Evolutionary conservation across 208 protist genomes (phyloP).

Genomic region (Trypanosoma rangeli): DNA sequence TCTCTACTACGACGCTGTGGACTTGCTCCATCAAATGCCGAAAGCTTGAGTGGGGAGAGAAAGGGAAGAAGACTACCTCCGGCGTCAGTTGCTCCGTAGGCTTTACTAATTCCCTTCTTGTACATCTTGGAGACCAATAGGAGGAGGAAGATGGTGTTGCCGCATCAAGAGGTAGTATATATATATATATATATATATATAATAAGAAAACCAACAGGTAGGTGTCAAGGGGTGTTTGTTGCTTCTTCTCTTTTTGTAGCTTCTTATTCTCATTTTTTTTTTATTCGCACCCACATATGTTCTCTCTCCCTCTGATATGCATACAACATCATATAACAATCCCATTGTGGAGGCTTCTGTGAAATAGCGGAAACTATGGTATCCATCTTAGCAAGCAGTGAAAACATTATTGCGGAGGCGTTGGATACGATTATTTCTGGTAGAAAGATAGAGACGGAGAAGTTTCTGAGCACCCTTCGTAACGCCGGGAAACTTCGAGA

Average conservation of each 20-base stretch:
- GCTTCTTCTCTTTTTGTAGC: neutral
- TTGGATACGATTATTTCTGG: slow-evolving; percentile 33
- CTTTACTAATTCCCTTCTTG: neutral
- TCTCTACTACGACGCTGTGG: slow-evolving; percentile 76
- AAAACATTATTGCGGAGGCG: slow-evolving; percentile 26
- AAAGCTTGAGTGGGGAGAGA: slow-evolving; percentile 12
- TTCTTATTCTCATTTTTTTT: slow-evolving; percentile 10
- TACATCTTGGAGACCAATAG: neutral
- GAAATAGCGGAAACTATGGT: neutral
- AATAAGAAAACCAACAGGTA: no score
- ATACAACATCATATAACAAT: neutral
- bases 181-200: slow-evolving; percentile 30
- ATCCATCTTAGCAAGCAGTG: neutral
- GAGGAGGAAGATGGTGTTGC: neutral
- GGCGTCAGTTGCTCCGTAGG: neutral
- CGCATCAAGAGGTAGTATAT: neutral
- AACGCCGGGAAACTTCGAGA: slow-evolving; percentile 22
- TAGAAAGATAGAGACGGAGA: slow-evolving; percentile 34
- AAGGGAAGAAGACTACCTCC: neutral
- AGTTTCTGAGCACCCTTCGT: slow-evolving; percentile 29
- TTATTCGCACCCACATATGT: slow-evolving; percentile 23
- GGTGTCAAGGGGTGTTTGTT: no score
- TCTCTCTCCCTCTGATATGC: neutral
- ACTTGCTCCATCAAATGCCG: slow-evolving; percentile 29
- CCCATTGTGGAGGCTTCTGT: neutral